Evolutionary conservation across 2,329 filamentous ascomycete species (phyloP).

Genomic region (Pseudogymnoascus sp.): DNA sequence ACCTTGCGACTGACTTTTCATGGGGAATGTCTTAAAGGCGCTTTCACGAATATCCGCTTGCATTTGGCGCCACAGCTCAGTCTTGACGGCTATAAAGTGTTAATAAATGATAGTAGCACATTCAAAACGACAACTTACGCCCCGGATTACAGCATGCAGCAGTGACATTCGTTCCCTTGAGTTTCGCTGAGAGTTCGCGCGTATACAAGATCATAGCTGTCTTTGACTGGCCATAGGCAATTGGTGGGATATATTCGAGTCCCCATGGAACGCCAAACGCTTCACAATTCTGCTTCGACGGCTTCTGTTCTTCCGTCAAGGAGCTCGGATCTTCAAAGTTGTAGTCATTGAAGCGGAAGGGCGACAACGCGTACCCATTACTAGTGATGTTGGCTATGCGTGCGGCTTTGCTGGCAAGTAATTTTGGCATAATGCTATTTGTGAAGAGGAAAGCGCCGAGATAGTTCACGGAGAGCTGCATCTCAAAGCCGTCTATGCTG

Average conservation of each 20-base stretch:
- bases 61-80: background rate
- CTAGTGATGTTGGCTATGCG: conserved; percentile 16
- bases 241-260: background rate
- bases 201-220: conserved; percentile 32
- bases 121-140: background rate
- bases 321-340: conserved; percentile 1
- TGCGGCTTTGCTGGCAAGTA: background rate
- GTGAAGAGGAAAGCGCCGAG: conserved; percentile 19
- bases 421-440: conserved; percentile 13
- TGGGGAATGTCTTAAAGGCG: background rate
- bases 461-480: conserved; percentile 20
- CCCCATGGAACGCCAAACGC: conserved; percentile 23
- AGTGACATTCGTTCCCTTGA: background rate
- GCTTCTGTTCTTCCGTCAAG: background rate
- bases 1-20: conserved; percentile 2
- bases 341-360: conserved; percentile 25
- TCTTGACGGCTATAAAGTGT: background rate
- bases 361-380: conserved; percentile 19
- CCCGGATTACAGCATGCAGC: background rate
- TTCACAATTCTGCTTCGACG: background rate
- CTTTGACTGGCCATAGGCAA: conserved; percentile 38
- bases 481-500: conserved; percentile 15
- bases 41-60: background rate
- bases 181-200: conserved; percentile 4
- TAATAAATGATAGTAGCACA: background rate